phyloP scores from a whole-genome alignment of 2,329 filamentous ascomycete species.

The Paramyrothecium roridum region DNA sequence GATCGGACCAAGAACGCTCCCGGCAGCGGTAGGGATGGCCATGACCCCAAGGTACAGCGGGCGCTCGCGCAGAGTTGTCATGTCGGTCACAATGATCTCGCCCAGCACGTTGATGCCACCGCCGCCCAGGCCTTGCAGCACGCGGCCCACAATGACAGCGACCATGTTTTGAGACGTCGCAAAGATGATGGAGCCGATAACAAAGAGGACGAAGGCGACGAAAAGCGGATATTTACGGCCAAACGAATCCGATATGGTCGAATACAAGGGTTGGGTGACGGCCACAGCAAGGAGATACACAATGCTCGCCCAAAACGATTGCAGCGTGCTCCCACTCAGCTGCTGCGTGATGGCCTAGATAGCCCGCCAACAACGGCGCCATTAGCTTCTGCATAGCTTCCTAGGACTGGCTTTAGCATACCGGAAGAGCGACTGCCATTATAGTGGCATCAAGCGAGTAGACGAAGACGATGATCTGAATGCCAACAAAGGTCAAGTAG shows the following conservation, averaged over 20 bases:
- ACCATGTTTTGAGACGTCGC: neutral
- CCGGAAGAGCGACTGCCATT: no score
- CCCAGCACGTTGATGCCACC: neutral
- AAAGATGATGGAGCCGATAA: neutral
- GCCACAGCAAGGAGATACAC: neutral
- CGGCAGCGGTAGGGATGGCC: slow-evolving; percentile 15
- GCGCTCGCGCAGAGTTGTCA: slow-evolving; percentile 28
- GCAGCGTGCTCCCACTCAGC: neutral
- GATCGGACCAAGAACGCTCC: slow-evolving; percentile 17
- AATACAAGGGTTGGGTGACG: neutral
- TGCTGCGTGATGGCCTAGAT: neutral
- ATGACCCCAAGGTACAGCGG: slow-evolving; percentile 20
- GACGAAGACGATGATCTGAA: no score
- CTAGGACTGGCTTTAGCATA: no score
- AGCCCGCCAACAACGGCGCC: no score
- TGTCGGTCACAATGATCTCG: slow-evolving; percentile 25
- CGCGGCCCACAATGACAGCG: neutral
- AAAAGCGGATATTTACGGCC: neutral
- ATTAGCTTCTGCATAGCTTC: no score
- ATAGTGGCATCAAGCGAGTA: no score
- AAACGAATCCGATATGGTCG: neutral
- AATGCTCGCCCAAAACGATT: neutral
- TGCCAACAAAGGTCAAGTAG: no score
- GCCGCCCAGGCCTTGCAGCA: neutral
- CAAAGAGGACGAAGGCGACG: neutral